These are phyloP conservation scores for Pythium biforme DNA, from an alignment of 352 stramenopile genomes.

Conservation along the genomic window DNA sequence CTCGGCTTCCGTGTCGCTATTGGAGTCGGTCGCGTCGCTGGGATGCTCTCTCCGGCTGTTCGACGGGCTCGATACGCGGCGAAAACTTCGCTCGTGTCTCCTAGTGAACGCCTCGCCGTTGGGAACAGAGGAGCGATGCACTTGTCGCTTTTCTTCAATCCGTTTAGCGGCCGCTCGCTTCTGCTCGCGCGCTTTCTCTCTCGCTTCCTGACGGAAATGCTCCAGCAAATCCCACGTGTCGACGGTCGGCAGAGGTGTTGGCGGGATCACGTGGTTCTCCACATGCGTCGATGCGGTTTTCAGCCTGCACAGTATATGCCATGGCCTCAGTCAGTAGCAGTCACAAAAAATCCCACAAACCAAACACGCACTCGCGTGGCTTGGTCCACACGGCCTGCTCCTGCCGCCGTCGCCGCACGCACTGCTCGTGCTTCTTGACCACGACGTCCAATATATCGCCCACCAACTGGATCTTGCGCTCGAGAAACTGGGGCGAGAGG, in stretches of 20 bases:
- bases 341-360: not conserved
- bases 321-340: not conserved
- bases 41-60: not conserved
- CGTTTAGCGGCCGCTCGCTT: conserved; percentile 5
- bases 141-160: not conserved
- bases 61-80: not conserved
- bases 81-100: not conserved
- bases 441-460: conserved; percentile 49
- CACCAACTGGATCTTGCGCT: conserved; percentile 56
- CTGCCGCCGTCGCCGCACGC: conserved; percentile 35
- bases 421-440: conserved; percentile 49
- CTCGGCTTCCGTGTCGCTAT: conserved; percentile 4
- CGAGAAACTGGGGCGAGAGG: conserved; percentile 55
- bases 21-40: conserved; percentile 11
- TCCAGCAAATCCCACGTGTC: conserved; percentile 19
- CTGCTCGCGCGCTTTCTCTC: conserved; percentile 3
- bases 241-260: not conserved
- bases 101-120: not conserved
- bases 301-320: not conserved
- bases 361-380: conserved; percentile 28
- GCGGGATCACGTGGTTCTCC: conserved; percentile 21
- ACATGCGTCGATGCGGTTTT: conserved; percentile 13
- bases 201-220: conserved; percentile 15
- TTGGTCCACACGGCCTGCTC: conserved; percentile 60
- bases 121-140: not conserved